Base-by-base conservation (phyloP, 306 rosid species). In the Fragaria nilgerrensis region DNA sequence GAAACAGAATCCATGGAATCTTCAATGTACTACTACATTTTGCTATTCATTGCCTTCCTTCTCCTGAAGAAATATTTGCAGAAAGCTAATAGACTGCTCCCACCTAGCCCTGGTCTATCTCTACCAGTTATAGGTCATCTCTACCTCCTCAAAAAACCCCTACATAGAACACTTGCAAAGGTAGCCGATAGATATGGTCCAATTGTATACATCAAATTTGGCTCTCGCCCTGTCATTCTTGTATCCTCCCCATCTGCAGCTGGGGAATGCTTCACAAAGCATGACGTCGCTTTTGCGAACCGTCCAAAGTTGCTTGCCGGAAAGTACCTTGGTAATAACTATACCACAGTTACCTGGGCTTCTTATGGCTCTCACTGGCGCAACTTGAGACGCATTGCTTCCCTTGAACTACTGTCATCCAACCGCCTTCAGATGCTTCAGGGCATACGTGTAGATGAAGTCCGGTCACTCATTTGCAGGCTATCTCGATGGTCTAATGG, bases 341-440 rank as follows among this genome's bases (percentile, higher is more conserved):
- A 79, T 70, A 79, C 86, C 22, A 29, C 59, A 55, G 39, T 85
- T 5, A 14, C 12, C 9, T 82, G 83, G 82, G 82, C 86, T 19
- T 52, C 88, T 0, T 85, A 85, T 20, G 88, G 88, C 12, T 78
- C 77, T 14, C 86, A 82, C 61, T 85, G 86, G 89, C 76, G 77
- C 25, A 82, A 82, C 81, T 68, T 80, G 29, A 69, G 84, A 14
- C 82, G 82, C 25, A 80, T 85, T 6, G 47, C 86, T 17, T 45
- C 78, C 32, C 55, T 73, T 36, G 82, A 85, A 17, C 3, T 85
- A 9, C 50, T 85, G 29, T 85, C 86, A 13, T 34, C 82, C 37
- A 43, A 68, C 39, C 78, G 84, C 63, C 29, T 82, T 6, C 82
- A 85, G 37, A 76, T 23, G 80, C 44, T 79, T 27, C 37, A 77